phyloP scores from a whole-genome alignment of 75 land plant genomes.

The Cryptomeria japonica region DNA sequence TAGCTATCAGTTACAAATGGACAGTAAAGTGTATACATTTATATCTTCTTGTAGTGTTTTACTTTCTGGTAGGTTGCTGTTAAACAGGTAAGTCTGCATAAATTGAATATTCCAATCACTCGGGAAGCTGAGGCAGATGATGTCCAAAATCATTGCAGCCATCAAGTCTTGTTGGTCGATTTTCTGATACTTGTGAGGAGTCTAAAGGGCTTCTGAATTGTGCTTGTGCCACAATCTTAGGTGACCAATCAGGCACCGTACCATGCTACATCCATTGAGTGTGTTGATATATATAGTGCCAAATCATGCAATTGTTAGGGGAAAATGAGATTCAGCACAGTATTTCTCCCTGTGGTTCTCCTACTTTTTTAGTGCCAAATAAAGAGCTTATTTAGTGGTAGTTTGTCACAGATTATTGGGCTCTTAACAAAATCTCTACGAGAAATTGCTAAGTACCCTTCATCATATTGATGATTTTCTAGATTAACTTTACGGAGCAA shows the following conservation, averaged over 20 bases:
- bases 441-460: background rate
- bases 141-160: background rate
- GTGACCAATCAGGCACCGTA: background rate
- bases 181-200: background rate
- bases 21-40: background rate
- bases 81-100: background rate
- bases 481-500: background rate
- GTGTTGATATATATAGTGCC: background rate
- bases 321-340: background rate
- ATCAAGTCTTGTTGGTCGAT: background rate
- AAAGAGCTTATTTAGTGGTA: background rate
- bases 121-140: background rate
- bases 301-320: background rate
- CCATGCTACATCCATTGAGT: too few relatives aligned
- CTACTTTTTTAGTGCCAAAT: background rate
- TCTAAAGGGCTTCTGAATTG: background rate
- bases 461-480: too few relatives aligned
- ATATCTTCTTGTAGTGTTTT: background rate
- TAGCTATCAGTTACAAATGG: background rate
- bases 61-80: background rate
- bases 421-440: background rate
- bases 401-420: background rate
- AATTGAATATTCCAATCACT: background rate
- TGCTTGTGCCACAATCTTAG: background rate
- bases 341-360: background rate